Base-by-base conservation (phyloP, 768 basidiomycete species). In the Phylloporus sp. region DNA sequence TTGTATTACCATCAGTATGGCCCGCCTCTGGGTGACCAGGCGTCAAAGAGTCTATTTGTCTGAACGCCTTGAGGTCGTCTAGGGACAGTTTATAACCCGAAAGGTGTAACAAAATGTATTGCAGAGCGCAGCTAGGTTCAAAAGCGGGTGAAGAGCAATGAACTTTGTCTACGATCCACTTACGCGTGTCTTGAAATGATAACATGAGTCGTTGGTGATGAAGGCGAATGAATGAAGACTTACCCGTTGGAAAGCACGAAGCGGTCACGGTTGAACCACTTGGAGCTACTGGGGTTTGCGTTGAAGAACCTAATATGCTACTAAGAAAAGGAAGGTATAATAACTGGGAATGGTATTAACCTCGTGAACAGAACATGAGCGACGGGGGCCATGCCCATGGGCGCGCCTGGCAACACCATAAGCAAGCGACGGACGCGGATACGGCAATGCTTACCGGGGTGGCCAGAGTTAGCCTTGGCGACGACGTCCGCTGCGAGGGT, bases 161-260 rank as follows among this genome's bases (percentile, higher is more conserved):
- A 28, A 49, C 10, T n/a, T 8, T 31, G 31, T 38, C 27, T 10
- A 35, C 29, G 15, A 35, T 46, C 34, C 24, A 49, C 85, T 75
- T 69, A 91, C 88, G 84, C 88, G 66, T 91, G 89, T 57, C 88
- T 90, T 27, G 45, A 15, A 48, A 34, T 12, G 28, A 39, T 43
- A 43, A 41, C 56, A 18, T 66, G 38, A 50, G 47, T 51, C 45
- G 53, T 9, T 26, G 57, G 53, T 12, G 57, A 53, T 12, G 20
- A 3, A 41, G 36, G 15, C 2, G 15, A 34, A 28, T 18, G 27
- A 44, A 27, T 23, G 51, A 35, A 45, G 20, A n/a, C 36, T 72
- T 71, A 93, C 84, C 93, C 93, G 66, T 95, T 95, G 58, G 94
- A 97, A 59, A 97, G 84, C 54, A 97, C 94, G 63, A 95, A 97